Percentiles rank a stretch among this genome's conserved stretches.
Evolutionary conservation across 1,284 basidiomycete genomes (phyloP).

Genomic region (Athelia psychrophila): DNA sequence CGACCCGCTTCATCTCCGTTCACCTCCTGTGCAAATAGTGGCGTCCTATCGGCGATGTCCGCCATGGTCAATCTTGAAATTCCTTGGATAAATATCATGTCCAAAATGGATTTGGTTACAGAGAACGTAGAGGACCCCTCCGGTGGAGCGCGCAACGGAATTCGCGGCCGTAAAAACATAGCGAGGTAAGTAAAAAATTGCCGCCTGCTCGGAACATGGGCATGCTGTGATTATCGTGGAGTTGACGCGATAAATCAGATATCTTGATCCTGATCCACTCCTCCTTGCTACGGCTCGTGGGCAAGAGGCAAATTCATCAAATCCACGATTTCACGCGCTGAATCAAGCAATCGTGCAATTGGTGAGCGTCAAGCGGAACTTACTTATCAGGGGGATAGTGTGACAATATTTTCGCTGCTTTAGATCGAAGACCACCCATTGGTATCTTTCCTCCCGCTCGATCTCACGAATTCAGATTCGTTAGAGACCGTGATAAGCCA

Average conservation of each 20-base stretch:
- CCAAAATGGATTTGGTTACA: conserved; percentile 97
- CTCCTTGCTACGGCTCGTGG: conserved; percentile 70
- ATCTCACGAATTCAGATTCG: conserved; percentile 88
- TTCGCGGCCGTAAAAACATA: conserved; percentile 71
- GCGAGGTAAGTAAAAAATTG: conserved; percentile 55
- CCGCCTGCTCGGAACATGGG: not conserved
- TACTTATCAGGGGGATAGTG: not conserved
- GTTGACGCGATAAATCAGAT: conserved; percentile 45
- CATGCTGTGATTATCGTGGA: not conserved
- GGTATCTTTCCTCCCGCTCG: conserved; percentile 94
- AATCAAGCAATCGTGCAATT: conserved; percentile 95
- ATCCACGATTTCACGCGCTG: conserved; percentile 89
- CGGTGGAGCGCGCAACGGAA: conserved; percentile 67
- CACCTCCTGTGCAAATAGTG: conserved; percentile 44
- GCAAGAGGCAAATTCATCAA: conserved; percentile 61
- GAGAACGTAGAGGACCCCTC: conserved; percentile 56
- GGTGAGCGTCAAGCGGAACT: conserved; percentile 43
- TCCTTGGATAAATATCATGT: conserved; percentile 97
- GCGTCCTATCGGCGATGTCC: conserved; percentile 97
- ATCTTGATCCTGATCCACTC: conserved; percentile 96
- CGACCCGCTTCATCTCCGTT: not conserved
- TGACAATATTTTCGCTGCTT: conserved; percentile 5
- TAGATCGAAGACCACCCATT: conserved; percentile 99
- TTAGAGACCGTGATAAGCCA: conserved; percentile 91
- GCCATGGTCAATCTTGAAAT: conserved; percentile 98